Conservation (phyloP, 331 rosid species). For the Rosa hybrid region DNA sequence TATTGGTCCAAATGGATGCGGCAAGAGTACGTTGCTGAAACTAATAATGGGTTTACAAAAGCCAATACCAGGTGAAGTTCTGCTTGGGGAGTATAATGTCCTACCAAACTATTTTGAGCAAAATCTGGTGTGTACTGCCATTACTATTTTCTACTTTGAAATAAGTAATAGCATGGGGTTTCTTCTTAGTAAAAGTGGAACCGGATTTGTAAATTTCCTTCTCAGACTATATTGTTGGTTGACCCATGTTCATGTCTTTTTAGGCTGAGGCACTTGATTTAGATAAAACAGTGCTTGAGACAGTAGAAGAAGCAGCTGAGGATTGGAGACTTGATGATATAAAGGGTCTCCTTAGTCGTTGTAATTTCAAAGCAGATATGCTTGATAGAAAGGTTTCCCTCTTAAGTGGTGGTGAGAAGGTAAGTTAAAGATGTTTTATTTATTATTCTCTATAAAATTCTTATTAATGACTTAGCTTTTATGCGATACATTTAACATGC, state of each 20-base stretch:
- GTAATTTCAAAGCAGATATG: slow-evolving; percentile 94
- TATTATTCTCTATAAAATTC: not conserved
- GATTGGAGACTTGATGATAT: slow-evolving; percentile 94
- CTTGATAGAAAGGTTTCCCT: slow-evolving; percentile 94
- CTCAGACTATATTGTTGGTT: slow-evolving; percentile 23
- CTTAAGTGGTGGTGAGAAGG: slow-evolving; percentile 99
- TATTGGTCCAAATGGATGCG: slow-evolving; percentile 98
- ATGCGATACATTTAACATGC: not conserved
- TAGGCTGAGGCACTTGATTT: slow-evolving; percentile 99
- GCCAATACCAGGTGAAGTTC: slow-evolving; percentile 73
- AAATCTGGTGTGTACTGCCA: slow-evolving; percentile 66
- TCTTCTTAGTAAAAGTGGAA: not conserved
- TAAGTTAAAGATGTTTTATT: slow-evolving; percentile 23
- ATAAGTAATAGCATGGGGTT: slow-evolving; percentile 18
- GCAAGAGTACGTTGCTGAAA: slow-evolving; percentile 95
- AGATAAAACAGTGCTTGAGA: slow-evolving; percentile 86
- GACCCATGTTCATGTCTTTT: slow-evolving; percentile 27
- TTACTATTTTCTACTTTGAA: slow-evolving; percentile 13
- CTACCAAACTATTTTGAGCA: slow-evolving; percentile 96
- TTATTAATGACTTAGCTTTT: not conserved
- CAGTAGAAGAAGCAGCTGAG: slow-evolving; percentile 93
- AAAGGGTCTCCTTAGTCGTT: slow-evolving; percentile 97
- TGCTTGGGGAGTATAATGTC: slow-evolving; percentile 91
- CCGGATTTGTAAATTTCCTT: not conserved
- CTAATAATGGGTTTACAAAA: slow-evolving; percentile 87